A percentile compares a stretch with the other conserved stretches of the same genome.
These are phyloP conservation scores for Diaporthe batatas DNA, from an alignment of 2,329 filamentous ascomycete species.

Conservation along the genomic window DNA sequence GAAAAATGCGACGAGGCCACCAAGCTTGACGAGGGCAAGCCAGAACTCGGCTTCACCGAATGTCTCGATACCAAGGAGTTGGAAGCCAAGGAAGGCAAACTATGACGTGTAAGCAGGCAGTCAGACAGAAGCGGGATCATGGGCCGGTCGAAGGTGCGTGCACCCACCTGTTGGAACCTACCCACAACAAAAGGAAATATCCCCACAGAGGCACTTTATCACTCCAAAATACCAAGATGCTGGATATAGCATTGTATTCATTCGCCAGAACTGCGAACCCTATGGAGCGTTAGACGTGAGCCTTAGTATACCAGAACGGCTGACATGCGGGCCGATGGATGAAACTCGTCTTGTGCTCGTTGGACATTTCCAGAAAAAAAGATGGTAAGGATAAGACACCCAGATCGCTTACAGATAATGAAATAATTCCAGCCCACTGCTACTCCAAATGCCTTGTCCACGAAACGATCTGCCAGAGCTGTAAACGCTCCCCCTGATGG, in stretches of 20 bases:
- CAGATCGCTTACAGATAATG: constrained; percentile 64
- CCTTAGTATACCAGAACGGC: not conserved
- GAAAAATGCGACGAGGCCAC: constrained; percentile 78
- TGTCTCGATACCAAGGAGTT: constrained; percentile 78
- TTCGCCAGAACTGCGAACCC: constrained; percentile 72
- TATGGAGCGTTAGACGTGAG: not conserved
- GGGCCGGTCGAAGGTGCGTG: not conserved
- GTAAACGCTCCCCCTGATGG: constrained; percentile 79
- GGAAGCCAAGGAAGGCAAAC: constrained; percentile 74
- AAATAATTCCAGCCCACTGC: constrained; percentile 81
- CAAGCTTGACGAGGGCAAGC: constrained; percentile 79
- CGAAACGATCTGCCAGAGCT: constrained; percentile 77
- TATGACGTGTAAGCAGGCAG: not conserved
- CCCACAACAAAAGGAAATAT: constrained; percentile 81
- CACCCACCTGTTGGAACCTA: constrained; percentile 48
- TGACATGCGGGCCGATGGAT: too few relatives aligned
- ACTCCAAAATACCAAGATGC: constrained; percentile 76
- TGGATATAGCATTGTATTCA: constrained; percentile 78
- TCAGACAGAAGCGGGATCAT: constrained; percentile 38
- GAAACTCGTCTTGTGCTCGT: too few relatives aligned
- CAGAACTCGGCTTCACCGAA: constrained; percentile 87
- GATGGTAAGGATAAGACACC: not conserved
- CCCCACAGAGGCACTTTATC: constrained; percentile 73
- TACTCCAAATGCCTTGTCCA: constrained; percentile 77
- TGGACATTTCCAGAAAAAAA: not conserved